Conservation (phyloP, 1,284 basidiomycete genomes). For the Cryptococcus sp. region DNA sequence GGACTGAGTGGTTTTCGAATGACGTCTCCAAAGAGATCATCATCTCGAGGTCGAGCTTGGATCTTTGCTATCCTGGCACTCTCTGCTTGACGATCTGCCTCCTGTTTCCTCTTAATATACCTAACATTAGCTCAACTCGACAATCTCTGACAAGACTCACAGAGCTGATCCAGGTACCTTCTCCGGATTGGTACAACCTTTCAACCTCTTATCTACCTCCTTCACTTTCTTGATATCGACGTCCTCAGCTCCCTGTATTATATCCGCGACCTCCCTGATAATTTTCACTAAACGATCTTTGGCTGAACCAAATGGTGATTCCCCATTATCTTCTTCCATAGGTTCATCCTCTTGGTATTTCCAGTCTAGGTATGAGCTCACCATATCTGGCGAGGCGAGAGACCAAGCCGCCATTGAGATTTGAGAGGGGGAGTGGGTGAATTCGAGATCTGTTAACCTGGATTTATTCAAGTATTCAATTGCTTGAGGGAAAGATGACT, state of each 20-base stretch:
- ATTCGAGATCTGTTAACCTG: slow-evolving; percentile 84
- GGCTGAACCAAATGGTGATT: slow-evolving; percentile 25
- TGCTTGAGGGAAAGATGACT: slow-evolving; percentile 22
- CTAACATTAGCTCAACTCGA: slow-evolving; percentile 16
- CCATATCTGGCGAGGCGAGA: slow-evolving; percentile 59
- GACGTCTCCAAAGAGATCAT: slow-evolving; percentile 33
- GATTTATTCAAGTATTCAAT: slow-evolving; percentile 59
- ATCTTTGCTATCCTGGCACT: slow-evolving; percentile 33
- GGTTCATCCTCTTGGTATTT: not conserved
- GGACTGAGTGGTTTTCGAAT: slow-evolving; percentile 22
- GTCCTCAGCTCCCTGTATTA: slow-evolving; percentile 50
- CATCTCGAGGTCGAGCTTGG: slow-evolving; percentile 14
- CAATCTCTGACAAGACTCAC: slow-evolving; percentile 27
- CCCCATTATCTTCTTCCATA: not conserved
- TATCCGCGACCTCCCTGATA: slow-evolving; percentile 48
- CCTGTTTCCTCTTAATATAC: slow-evolving; percentile 46
- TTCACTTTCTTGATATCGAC: slow-evolving; percentile 77
- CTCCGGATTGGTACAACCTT: slow-evolving; percentile 86
- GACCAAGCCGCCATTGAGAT: slow-evolving; percentile 83
- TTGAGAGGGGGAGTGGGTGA: slow-evolving; percentile 87
- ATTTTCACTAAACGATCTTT: slow-evolving; percentile 54
- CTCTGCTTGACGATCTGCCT: slow-evolving; percentile 37
- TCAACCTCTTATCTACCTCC: slow-evolving; percentile 77
- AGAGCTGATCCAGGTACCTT: slow-evolving; percentile 82
- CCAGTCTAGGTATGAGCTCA: slow-evolving; percentile 61